Base-by-base conservation (phyloP, 2,329 filamentous ascomycete genomes). In the Aspergillus ustus region DNA sequence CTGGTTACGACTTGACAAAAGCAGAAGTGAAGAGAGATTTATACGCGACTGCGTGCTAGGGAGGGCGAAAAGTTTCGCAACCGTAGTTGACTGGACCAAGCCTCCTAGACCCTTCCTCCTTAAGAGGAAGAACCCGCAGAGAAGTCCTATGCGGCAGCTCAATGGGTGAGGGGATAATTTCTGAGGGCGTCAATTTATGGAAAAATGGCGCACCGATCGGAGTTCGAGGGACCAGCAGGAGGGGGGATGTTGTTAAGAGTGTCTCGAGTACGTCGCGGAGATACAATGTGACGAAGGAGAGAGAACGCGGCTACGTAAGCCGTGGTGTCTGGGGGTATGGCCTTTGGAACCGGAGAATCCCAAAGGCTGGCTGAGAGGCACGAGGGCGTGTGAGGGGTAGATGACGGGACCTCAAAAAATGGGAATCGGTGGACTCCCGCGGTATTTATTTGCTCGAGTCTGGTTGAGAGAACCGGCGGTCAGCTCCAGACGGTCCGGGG, bases 101-200 rank as follows among this genome's bases (percentile, higher is more conserved):
- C 90, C 92, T 94, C 90, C 91, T 92, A 91, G 93, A 97, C 92
- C 95, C 95, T 96, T 94, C 95, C 95, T 93, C 94, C 81, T 84
- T 84, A 84, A 95, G 94, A 97, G 93, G 94, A 98, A 98, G 94
- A 96, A 93, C 91, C 91, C 89, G 87, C 87, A 88, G 89, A 89
- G 87, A 87, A 89, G 91, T 96, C 91, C 92, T 98, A 99, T 99
- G 94, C 95, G 95, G 95, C 95, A 98, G 94, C 92, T 96, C 91
- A 87, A 82, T 80, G 82, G 81, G 81, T 85, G 81, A 79, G 85
- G 82, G 77, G 82, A 85, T 79, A 84, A 85, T 69, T 76, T 77
- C 69, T 65, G 70, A 69, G 68, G 72, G 69, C 67, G 75, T 74
- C 69, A 75, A 69, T 59, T 68, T 67, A 70, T 60, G 59, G 69